phyloP scores from a whole-genome alignment of 2,329 filamentous ascomycete genomes.

The Botrytis elliptica region DNA sequence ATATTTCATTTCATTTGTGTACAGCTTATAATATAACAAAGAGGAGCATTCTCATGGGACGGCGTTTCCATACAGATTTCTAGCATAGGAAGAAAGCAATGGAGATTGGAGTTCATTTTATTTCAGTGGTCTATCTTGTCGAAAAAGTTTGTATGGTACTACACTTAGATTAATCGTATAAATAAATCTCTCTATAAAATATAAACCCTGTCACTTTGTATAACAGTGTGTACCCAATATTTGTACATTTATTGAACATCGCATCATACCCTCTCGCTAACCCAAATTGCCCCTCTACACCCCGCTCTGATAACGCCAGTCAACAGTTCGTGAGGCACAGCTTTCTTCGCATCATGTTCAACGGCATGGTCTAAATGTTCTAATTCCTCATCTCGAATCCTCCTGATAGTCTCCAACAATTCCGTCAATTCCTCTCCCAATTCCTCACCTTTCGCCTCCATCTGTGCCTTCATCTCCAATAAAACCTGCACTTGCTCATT shows the following conservation, averaged over 20 bases:
- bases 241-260: conserved; percentile 9
- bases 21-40: conserved; percentile 14
- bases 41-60: conserved; percentile 10
- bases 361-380: conserved; percentile 96
- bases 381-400: conserved; percentile 91
- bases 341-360: conserved; percentile 87
- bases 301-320: conserved; percentile 86
- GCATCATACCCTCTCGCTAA: conserved; percentile 68
- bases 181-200: background rate
- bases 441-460: conserved; percentile 75
- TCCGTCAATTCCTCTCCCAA: conserved; percentile 74
- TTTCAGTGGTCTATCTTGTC: conserved; percentile 12
- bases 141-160: conserved; percentile 4
- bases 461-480: conserved; percentile 75
- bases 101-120: conserved; percentile 17
- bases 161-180: conserved; percentile 17
- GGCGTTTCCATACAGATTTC: conserved; percentile 16
- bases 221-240: conserved; percentile 9
- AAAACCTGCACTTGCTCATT: conserved; percentile 85
- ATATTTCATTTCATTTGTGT: conserved; percentile 18
- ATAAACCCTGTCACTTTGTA: background rate
- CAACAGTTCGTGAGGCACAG: conserved; percentile 83
- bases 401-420: conserved; percentile 70
- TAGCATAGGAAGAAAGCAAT: conserved; percentile 16
- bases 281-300: conserved; percentile 89